These are phyloP conservation scores for Epichloe baconii DNA, from an alignment of 2,329 filamentous ascomycete genomes.

Conservation along the genomic window DNA sequence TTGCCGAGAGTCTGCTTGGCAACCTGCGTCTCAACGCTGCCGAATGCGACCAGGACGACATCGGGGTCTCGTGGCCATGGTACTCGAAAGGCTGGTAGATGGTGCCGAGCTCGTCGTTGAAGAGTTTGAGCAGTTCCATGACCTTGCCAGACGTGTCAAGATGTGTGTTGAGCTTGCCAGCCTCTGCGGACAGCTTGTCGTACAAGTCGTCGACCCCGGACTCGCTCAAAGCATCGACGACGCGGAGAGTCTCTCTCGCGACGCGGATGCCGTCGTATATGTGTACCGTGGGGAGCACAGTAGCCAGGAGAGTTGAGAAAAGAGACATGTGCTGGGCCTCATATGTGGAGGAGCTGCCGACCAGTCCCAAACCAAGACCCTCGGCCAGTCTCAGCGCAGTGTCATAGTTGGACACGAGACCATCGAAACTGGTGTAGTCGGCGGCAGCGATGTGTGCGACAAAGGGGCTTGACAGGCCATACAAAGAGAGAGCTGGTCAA, in stretches of 20 bases:
- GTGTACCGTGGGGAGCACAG: conserved; percentile 69
- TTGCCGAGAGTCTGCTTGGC: conserved; percentile 67
- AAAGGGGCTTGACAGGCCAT: conserved; percentile 83
- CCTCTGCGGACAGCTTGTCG: conserved; percentile 48
- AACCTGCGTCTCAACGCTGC: conserved; percentile 79
- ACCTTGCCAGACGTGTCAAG: conserved; percentile 61
- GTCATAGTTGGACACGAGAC: conserved; percentile 78
- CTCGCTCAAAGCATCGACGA: conserved; percentile 71
- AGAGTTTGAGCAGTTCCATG: conserved; percentile 54
- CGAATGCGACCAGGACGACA: conserved; percentile 80
- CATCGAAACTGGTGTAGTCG: conserved; percentile 59
- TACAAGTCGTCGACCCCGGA: conserved; percentile 56
- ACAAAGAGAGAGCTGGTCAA: conserved; percentile 90
- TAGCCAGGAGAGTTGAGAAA: conserved; percentile 71
- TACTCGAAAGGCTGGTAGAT: conserved; percentile 93
- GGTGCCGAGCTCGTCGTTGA: conserved; percentile 88
- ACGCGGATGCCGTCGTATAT: conserved; percentile 79
- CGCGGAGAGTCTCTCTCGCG: conserved; percentile 66
- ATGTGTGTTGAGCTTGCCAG: conserved; percentile 52
- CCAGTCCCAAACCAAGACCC: conserved; percentile 76
- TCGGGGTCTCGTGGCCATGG: conserved; percentile 67
- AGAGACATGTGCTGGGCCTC: conserved; percentile 93
- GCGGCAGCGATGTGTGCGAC: conserved; percentile 85
- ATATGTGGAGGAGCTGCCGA: conserved; percentile 74
- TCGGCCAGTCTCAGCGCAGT: conserved; percentile 70